These are phyloP conservation scores for Pelargonium fulgidum DNA, from an alignment of 441 rosid genomes.

Conservation along the genomic window DNA sequence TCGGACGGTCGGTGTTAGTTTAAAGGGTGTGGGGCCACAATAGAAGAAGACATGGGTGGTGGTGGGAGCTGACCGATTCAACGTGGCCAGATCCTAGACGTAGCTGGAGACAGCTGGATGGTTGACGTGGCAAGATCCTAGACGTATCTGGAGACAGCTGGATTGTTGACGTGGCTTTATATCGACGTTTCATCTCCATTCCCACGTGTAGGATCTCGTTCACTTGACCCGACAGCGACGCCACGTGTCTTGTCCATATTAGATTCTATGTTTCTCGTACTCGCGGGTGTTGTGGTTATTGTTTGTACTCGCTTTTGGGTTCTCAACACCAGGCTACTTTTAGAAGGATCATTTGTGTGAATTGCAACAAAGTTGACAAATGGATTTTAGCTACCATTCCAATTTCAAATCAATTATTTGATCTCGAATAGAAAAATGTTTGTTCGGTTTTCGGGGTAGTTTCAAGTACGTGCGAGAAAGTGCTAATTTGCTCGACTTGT, in stretches of 20 bases:
- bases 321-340: not conserved
- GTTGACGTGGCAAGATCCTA: too few relatives aligned
- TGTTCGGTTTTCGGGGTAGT: too few relatives aligned
- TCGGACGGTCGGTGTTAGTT: not conserved
- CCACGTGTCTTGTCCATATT: not conserved
- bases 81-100: conserved; percentile 1
- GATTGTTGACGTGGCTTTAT: not conserved
- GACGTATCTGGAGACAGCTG: too few relatives aligned
- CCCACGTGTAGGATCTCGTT: not conserved
- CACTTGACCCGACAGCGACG: not conserved
- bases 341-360: too few relatives aligned
- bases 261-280: not conserved
- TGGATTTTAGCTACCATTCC: too few relatives aligned
- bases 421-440: too few relatives aligned
- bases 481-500: too few relatives aligned
- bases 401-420: too few relatives aligned
- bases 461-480: too few relatives aligned
- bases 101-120: not conserved
- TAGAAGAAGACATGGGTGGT: not conserved
- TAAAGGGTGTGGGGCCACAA: not conserved
- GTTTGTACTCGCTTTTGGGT: not conserved
- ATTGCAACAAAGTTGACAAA: too few relatives aligned
- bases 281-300: not conserved
- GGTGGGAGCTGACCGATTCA: not conserved
- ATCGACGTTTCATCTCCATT: not conserved